Evolutionary conservation across 2,329 filamentous ascomycete genomes (phyloP).

Genomic region (Pseudogymnoascus sp.): DNA sequence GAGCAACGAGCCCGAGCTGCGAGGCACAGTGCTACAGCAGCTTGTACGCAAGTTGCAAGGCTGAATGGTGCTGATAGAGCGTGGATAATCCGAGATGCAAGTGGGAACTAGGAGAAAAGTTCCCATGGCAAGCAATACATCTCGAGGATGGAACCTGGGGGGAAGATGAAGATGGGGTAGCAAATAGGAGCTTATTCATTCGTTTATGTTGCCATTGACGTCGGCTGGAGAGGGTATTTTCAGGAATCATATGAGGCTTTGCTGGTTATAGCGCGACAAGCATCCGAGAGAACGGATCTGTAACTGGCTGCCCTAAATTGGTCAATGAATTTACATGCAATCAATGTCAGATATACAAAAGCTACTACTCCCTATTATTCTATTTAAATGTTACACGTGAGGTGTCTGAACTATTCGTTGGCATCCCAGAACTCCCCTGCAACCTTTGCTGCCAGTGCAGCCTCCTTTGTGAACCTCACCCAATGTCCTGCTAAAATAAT

Average conservation of each 20-base stretch:
- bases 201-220: background rate
- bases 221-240: background rate
- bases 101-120: background rate
- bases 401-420: background rate
- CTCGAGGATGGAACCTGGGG: background rate
- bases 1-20: background rate
- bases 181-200: background rate
- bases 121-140: background rate
- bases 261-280: background rate
- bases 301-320: background rate
- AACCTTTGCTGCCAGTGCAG: constrained; percentile 11
- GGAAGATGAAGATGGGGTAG: background rate
- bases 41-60: background rate
- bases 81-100: background rate
- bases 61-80: background rate
- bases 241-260: background rate
- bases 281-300: background rate
- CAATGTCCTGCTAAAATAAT: constrained; percentile 34
- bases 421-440: constrained; percentile 11
- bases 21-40: background rate
- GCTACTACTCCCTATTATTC: background rate
- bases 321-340: background rate
- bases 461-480: constrained; percentile 37
- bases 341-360: background rate
- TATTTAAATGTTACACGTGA: background rate